These are phyloP conservation scores for Marasmius tenuissimus DNA, from an alignment of 1,284 basidiomycete species.

Conservation along the genomic window DNA sequence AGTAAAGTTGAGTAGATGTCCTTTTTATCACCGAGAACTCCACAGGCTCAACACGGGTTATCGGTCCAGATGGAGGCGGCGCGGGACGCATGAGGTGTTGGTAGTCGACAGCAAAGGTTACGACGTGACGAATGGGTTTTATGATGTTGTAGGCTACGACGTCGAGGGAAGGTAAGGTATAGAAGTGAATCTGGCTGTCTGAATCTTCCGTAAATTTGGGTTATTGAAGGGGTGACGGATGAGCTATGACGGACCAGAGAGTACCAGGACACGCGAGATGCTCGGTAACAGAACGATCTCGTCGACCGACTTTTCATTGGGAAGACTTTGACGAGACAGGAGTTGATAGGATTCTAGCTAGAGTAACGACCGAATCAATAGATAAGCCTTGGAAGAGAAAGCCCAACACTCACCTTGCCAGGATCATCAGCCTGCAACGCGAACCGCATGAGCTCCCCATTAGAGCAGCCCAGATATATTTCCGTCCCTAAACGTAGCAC, in stretches of 20 bases:
- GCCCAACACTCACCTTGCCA: conserved; percentile 42
- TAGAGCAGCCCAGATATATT: conserved; percentile 73
- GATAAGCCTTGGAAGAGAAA: not conserved
- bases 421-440: conserved; percentile 57
- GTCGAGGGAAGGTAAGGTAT: conserved; percentile 78
- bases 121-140: conserved; percentile 77
- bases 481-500: conserved; percentile 51
- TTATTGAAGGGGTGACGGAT: not conserved
- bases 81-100: conserved; percentile 62
- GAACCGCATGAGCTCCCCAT: conserved; percentile 70
- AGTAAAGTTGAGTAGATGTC: conserved; percentile 66
- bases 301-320: conserved; percentile 66
- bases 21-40: conserved; percentile 82
- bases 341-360: conserved; percentile 67
- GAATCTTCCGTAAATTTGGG: not conserved
- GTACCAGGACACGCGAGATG: conserved; percentile 67
- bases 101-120: conserved; percentile 80
- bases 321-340: conserved; percentile 64
- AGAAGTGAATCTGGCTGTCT: conserved; percentile 83
- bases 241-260: conserved; percentile 54
- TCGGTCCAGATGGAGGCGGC: conserved; percentile 38
- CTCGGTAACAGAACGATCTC: conserved; percentile 78
- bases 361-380: conserved; percentile 1
- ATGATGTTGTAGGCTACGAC: conserved; percentile 64
- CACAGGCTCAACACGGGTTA: conserved; percentile 51